Conservation (phyloP, 495 filamentous ascomycete species). For the Arthonia radiata region DNA sequence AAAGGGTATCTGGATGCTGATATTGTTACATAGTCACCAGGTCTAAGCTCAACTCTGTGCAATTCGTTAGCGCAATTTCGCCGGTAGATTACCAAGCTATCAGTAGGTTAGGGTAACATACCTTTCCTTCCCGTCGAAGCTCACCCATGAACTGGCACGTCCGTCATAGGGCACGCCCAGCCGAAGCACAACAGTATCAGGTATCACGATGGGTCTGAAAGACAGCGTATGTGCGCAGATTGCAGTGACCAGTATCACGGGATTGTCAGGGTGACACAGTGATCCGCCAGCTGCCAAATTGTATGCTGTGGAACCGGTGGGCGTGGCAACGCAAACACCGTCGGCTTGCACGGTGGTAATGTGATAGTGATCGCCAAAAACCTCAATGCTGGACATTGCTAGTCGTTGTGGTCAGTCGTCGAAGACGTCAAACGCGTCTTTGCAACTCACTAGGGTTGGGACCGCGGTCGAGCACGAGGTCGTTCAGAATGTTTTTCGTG, state of each 20-base stretch:
- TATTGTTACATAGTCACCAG: conserved; percentile 90
- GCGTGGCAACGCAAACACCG: conserved; percentile 74
- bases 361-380: conserved; percentile 91
- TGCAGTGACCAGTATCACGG: too few relatives aligned
- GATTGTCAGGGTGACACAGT: conserved; percentile 89
- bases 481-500: conserved; percentile 76
- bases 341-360: conserved; percentile 74
- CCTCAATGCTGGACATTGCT: conserved; percentile 69
- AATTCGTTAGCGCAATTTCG: too few relatives aligned
- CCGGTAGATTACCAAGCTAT: conserved; percentile 3
- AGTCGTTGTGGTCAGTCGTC: conserved; percentile 1
- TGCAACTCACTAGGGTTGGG: conserved; percentile 53
- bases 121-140: conserved; percentile 85
- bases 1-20: conserved; percentile 84
- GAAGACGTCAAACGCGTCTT: not conserved
- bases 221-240: too few relatives aligned
- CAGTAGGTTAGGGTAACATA: conserved; percentile 5
- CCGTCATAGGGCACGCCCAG: conserved; percentile 85
- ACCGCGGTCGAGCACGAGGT: conserved; percentile 72
- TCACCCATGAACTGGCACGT: conserved; percentile 75
- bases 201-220: conserved; percentile 85
- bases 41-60: conserved; percentile 45
- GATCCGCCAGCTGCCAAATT: conserved; percentile 91
- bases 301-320: conserved; percentile 87
- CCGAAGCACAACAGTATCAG: conserved; percentile 79